Percentiles rank a stretch among this genome's conserved stretches.
These are phyloP conservation scores for Tylopilus rubrobrunneus DNA, from an alignment of 768 basidiomycete species.

Conservation along the genomic window DNA sequence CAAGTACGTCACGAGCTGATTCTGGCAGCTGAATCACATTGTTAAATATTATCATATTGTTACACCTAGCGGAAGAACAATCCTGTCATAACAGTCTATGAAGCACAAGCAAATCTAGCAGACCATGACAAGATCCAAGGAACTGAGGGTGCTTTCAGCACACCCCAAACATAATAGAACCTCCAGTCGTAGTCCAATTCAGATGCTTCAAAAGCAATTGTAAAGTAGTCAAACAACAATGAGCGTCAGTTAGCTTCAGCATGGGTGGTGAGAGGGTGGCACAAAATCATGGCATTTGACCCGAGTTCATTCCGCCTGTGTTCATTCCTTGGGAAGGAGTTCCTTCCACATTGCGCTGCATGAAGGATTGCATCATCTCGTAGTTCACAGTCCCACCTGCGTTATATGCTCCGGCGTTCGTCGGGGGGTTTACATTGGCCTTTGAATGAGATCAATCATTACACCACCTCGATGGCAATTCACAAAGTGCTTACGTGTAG, in stretches of 20 bases:
- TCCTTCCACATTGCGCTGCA: conserved; percentile 38
- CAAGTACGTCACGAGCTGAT: conserved; percentile 44
- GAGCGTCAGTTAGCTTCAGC: not conserved
- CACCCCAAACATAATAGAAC: conserved; percentile 35
- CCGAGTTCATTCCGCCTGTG: conserved; percentile 12
- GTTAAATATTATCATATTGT: not conserved
- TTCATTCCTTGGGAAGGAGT: conserved; percentile 20
- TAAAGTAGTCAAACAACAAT: conserved; percentile 11
- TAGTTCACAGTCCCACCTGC: conserved; percentile 28
- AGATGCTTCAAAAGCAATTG: conserved; percentile 3
- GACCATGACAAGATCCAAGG: conserved; percentile 87
- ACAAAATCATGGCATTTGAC: conserved; percentile 8
- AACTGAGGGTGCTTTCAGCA: conserved; percentile 56
- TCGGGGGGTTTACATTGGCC: conserved; percentile 11
- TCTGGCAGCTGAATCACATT: not conserved
- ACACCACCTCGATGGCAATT: not conserved
- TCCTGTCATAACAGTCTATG: conserved; percentile 84
- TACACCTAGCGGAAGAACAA: conserved; percentile 62
- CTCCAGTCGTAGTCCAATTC: not conserved
- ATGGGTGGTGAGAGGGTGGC: not conserved
- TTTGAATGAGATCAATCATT: conserved; percentile 5
- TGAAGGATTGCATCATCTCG: conserved; percentile 46
- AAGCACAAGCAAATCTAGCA: conserved; percentile 79
- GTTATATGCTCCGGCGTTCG: conserved; percentile 22
- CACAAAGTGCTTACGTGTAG: conserved; percentile 13